Evolutionary conservation across 2,329 filamentous ascomycete species (phyloP), one percentile per base, ranked within the genome.

Genomic region (Penicillium olsonii): DNA sequence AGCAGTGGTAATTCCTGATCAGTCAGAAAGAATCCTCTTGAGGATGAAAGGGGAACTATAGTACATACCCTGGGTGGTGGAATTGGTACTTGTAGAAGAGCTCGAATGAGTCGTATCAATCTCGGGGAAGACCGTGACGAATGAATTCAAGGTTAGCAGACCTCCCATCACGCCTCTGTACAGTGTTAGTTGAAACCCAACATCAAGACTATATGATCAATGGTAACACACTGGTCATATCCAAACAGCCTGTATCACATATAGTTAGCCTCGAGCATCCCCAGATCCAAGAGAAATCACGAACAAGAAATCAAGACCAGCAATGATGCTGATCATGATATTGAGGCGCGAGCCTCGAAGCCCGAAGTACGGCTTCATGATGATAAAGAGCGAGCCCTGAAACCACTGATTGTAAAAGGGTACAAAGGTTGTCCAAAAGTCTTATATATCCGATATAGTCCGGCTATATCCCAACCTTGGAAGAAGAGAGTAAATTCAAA

Each of bases 261-360:
- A 2, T 17, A 3, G 5, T 50, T 35, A 50, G 47, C 9, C 5
- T 12, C 29, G 22, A 3, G 11, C 44, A 24, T 12, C 24, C 19
- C 6, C 1, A 7, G 12, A 18, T 11, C n/a, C 38, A 14, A 29
- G 6, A 9, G 5, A 17, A 27, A 5, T 15, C 15, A 57, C 63
- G 48, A 59, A 83, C 55, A 88, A 74, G 65, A 89, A 89, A 69
- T 89, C 86, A 42, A 85, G 81, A 62, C 87, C 87, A 50, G 87
- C 87, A 61, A 90, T 80, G n/a, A 84, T 72, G 54, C 84, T 83
- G 59, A 90, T 83, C 45, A 85, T 85, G 68, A 82, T 78, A 74
- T 87, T 88, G 56, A 90, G 82, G 68, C 72, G 70, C 27, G 79
- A 74, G 73, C 87, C 87, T 47, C 78, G 78, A 53, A 89, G 78